Evolutionary conservation across 2,329 filamentous ascomycete genomes (phyloP).

Genomic region (Pezicula neosporulosa): DNA sequence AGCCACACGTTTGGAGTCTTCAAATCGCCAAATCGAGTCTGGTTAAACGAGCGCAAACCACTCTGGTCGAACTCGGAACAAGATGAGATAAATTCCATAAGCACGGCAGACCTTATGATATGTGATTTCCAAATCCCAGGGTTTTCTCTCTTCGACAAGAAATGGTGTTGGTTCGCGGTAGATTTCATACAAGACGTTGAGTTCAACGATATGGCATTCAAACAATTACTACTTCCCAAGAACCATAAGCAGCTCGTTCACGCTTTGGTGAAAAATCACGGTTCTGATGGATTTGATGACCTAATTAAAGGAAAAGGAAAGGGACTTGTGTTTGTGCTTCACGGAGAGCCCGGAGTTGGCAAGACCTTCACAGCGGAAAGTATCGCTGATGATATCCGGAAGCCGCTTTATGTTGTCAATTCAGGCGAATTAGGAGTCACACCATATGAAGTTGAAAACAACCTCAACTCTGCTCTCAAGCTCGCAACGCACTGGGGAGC

Average conservation of each 20-base stretch:
- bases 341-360: slow-evolving; percentile 78
- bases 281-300: slow-evolving; percentile 74
- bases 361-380: slow-evolving; percentile 83
- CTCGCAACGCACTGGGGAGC: slow-evolving; percentile 21
- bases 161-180: slow-evolving; percentile 9
- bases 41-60: slow-evolving; percentile 5
- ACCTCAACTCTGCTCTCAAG: slow-evolving; percentile 12
- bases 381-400: slow-evolving; percentile 34
- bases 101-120: slow-evolving; percentile 8
- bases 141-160: slow-evolving; percentile 12
- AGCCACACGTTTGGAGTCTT: slow-evolving; percentile 14
- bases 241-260: slow-evolving; percentile 63
- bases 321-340: slow-evolving; percentile 75
- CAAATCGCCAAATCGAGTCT: slow-evolving; percentile 9
- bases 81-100: slow-evolving; percentile 1
- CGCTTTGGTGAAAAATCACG: slow-evolving; percentile 76
- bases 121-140: slow-evolving; percentile 8
- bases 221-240: slow-evolving; percentile 66
- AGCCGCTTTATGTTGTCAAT: slow-evolving; percentile 27
- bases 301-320: slow-evolving; percentile 78
- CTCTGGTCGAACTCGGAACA: slow-evolving; percentile 3
- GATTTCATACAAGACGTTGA: background rate
- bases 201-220: slow-evolving; percentile 68
- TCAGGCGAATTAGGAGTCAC: slow-evolving; percentile 22
- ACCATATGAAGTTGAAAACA: background rate